phyloP scores from a whole-genome alignment of 2,329 filamentous ascomycete genomes.

The Zopfia rhizophila region DNA sequence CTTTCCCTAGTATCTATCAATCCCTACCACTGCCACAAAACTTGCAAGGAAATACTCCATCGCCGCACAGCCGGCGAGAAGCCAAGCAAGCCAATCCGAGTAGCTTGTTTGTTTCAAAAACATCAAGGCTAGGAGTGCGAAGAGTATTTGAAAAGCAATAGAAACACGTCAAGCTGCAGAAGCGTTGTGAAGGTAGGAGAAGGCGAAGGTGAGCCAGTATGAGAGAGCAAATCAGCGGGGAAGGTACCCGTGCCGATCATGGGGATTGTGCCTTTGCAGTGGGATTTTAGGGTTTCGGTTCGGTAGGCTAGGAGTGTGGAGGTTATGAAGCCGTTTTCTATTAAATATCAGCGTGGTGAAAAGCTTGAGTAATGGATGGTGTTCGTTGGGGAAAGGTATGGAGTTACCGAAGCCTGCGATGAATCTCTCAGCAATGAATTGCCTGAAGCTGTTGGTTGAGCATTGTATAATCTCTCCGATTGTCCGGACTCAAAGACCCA shows the following conservation, averaged over 20 bases:
- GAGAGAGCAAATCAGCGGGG: conserved; percentile 60
- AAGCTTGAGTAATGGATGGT: too few relatives aligned
- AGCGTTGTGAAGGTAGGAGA: conserved; percentile 55
- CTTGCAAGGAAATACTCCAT: conserved; percentile 50
- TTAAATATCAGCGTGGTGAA: conserved; percentile 13
- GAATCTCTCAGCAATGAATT: conserved; percentile 64
- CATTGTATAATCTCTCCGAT: conserved; percentile 62
- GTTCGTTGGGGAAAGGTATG: conserved; percentile 49
- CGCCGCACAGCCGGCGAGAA: conserved; percentile 50
- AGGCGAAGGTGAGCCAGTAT: conserved; percentile 65
- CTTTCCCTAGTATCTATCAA: conserved; percentile 49
- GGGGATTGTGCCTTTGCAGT: conserved; percentile 58
- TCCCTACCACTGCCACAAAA: conserved; percentile 50
- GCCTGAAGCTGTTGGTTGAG: conserved; percentile 56
- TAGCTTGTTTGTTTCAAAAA: conserved; percentile 63
- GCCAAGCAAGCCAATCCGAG: conserved; percentile 54
- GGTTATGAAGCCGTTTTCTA: conserved; percentile 64
- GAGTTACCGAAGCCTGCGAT: conserved; percentile 58
- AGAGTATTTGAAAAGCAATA: conserved; percentile 67
- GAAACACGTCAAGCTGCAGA: conserved; percentile 63
- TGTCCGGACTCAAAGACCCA: conserved; percentile 61
- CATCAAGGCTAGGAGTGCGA: conserved; percentile 64
- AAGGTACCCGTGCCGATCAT: conserved; percentile 62
- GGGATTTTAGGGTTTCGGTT: conserved; percentile 58
- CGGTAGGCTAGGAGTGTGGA: conserved; percentile 65